A percentile compares a stretch with the other conserved stretches of the same genome.
Conservation (phyloP, 306 rosid genomes). For the Argentina anserina region DNA sequence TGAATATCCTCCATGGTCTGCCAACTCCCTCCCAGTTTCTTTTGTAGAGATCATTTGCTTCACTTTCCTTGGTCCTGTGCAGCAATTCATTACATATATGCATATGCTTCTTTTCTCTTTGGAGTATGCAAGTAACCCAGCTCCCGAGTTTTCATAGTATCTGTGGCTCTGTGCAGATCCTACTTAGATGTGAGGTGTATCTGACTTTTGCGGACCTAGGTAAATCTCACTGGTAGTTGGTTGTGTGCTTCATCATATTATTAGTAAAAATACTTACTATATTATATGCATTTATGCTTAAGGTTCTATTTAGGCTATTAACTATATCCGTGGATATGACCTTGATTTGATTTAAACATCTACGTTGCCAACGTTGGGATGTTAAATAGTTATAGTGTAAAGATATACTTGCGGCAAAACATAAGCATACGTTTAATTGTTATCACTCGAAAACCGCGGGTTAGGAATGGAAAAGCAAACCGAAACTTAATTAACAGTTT, state of each 20-base stretch:
- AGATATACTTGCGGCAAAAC: not conserved
- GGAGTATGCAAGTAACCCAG: not conserved
- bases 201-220: not conserved
- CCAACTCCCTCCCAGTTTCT: not conserved
- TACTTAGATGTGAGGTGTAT: not conserved
- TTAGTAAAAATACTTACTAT: not conserved
- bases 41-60: not conserved
- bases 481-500: not conserved
- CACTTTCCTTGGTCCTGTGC: no score
- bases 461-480: not conserved
- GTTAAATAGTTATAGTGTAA: not conserved
- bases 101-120: not conserved
- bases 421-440: not conserved
- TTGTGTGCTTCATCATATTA: not conserved
- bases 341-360: not conserved
- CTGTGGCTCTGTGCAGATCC: not conserved
- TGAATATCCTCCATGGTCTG: not conserved
- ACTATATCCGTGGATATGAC: not conserved
- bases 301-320: not conserved
- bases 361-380: not conserved
- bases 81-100: not conserved
- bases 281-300: not conserved
- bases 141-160: not conserved
- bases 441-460: not conserved
- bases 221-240: not conserved